Conservation (phyloP, 176 grass and related monocot species). For the Bonia amplexicaulis region DNA sequence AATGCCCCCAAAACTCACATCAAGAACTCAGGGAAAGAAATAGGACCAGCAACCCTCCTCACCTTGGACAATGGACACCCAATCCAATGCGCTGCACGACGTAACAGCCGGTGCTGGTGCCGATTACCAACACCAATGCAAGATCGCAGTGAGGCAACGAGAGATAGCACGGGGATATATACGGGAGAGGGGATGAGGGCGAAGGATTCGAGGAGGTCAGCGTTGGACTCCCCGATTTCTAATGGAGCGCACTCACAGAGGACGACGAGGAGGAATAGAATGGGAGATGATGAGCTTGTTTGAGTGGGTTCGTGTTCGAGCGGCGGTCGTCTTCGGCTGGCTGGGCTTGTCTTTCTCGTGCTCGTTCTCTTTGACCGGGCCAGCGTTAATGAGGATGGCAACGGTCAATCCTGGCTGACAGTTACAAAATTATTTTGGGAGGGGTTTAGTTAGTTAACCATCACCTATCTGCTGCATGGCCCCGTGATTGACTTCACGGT, state of each 20-base stretch:
- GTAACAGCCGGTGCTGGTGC: background rate
- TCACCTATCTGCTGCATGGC: background rate
- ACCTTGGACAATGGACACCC: background rate
- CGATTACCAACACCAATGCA: background rate
- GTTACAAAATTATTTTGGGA: background rate
- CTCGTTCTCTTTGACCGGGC: background rate
- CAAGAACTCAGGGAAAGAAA: background rate
- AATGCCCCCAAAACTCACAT: background rate
- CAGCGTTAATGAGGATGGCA: background rate
- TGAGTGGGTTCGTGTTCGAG: slow-evolving; percentile 20
- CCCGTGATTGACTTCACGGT: background rate
- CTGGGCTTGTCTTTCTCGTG: background rate
- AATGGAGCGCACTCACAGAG: background rate
- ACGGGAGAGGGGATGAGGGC: background rate
- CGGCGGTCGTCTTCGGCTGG: slow-evolving; percentile 41
- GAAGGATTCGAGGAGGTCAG: slow-evolving; percentile 23
- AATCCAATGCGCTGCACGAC: background rate
- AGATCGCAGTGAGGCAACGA: background rate
- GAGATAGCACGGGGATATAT: background rate
- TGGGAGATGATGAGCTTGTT: background rate
- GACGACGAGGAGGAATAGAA: background rate
- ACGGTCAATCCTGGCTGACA: background rate
- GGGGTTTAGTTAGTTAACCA: background rate
- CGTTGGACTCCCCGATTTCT: background rate
- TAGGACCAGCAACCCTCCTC: background rate